These are phyloP conservation scores for Ceratobasidium theobromae DNA, from an alignment of 1,284 basidiomycete species.

Conservation along the genomic window DNA sequence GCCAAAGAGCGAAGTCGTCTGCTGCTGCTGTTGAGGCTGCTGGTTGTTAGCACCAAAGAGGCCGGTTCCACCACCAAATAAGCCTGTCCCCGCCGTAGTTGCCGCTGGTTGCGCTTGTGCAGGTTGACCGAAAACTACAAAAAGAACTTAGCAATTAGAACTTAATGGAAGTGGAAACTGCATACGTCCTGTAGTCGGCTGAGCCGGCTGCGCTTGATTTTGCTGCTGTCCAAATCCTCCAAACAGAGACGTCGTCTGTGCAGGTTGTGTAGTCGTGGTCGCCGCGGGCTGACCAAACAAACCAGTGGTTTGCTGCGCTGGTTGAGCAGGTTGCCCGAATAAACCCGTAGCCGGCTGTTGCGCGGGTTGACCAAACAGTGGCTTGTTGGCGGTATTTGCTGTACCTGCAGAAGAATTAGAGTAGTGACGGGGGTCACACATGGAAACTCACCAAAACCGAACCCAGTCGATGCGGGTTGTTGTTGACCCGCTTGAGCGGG, in stretches of 20 bases:
- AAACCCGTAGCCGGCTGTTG: slow-evolving; percentile 32
- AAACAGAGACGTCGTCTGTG: slow-evolving; percentile 47
- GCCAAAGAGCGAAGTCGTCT: slow-evolving; percentile 17
- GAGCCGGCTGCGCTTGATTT: slow-evolving; percentile 41
- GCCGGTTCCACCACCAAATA: slow-evolving; percentile 36
- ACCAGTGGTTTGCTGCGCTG: slow-evolving; percentile 41
- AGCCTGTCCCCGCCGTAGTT: slow-evolving; percentile 36
- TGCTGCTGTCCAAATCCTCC: slow-evolving; percentile 38
- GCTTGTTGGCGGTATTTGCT: slow-evolving; percentile 20
- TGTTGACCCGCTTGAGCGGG: slow-evolving; percentile 43
- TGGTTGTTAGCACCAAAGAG: slow-evolving; percentile 41
- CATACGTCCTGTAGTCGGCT: slow-evolving; percentile 27
- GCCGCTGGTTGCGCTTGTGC: slow-evolving; percentile 20
- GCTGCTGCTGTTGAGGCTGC: slow-evolving; percentile 42
- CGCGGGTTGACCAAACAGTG: slow-evolving; percentile 34
- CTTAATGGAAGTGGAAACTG: not conserved
- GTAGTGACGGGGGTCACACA: not conserved
- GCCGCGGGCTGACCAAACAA: slow-evolving; percentile 52
- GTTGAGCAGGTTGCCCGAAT: slow-evolving; percentile 38
- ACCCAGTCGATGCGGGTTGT: slow-evolving; percentile 34
- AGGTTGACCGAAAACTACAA: slow-evolving; percentile 22
- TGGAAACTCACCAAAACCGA: slow-evolving; percentile 36
- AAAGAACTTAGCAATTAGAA: not conserved
- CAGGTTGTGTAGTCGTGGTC: slow-evolving; percentile 39
- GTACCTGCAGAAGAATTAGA: slow-evolving; percentile 29